Conservation (phyloP, 768 basidiomycete species). For the Calocera viscosa region DNA sequence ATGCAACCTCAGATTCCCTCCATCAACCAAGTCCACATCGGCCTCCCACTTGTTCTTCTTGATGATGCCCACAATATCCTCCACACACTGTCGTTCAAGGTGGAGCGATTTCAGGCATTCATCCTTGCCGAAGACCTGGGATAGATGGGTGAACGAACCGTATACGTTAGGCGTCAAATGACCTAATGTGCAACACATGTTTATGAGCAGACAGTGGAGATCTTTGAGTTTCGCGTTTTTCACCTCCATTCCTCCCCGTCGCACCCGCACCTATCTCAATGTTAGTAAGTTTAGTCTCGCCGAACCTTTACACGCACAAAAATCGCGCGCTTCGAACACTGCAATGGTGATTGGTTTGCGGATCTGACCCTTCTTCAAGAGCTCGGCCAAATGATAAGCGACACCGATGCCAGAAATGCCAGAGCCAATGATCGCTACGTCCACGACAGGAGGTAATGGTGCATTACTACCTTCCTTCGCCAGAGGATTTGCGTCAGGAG, state of each 20-base stretch:
- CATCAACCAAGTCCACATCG: constrained; percentile 50
- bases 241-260: constrained; percentile 39
- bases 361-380: constrained; percentile 29
- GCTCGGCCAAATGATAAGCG: constrained; percentile 57
- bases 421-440: constrained; percentile 67
- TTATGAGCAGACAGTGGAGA: no score
- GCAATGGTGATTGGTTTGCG: constrained; percentile 38
- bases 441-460: constrained; percentile 43
- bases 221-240: background rate
- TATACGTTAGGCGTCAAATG: constrained; percentile 49
- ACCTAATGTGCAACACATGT: no score
- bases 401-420: constrained; percentile 66
- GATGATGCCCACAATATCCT: constrained; percentile 40
- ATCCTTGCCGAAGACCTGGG: constrained; percentile 34
- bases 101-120: constrained; percentile 44
- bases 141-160: constrained; percentile 33
- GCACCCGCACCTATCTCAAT: constrained; percentile 50
- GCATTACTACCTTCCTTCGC: constrained; percentile 55
- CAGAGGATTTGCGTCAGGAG: constrained; percentile 50
- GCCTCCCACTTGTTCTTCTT: constrained; percentile 32
- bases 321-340: constrained; percentile 72
- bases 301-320: constrained; percentile 44
- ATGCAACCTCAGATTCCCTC: constrained; percentile 41
- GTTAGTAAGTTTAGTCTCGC: constrained; percentile 19
- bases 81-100: constrained; percentile 47